These are phyloP conservation scores for Cicer pinnatifidum DNA, from an alignment of 306 rosid genomes.

Conservation along the genomic window DNA sequence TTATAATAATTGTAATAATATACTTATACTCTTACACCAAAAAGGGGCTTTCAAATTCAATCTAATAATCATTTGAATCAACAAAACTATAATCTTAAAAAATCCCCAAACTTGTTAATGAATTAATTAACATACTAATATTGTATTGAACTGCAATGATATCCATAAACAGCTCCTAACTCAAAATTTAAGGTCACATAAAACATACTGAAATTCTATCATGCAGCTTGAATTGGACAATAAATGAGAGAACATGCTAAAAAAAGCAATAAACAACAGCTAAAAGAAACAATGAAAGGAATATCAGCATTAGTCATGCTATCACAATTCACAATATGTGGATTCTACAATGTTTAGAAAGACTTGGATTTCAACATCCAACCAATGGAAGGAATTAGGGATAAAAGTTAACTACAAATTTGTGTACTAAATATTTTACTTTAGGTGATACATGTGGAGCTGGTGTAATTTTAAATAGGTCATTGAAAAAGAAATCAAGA, in stretches of 20 bases:
- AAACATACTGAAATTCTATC: too few species aligned
- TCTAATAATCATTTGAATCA: not conserved
- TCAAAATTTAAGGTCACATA: too few species aligned
- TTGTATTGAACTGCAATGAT: too few species aligned
- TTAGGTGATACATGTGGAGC: not conserved
- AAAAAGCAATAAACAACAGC: conserved; percentile 3
- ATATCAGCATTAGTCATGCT: too few species aligned
- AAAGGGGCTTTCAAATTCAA: too few species aligned
- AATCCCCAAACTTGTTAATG: conserved; percentile 9
- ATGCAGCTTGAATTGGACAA: not conserved
- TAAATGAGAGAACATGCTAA: conserved; percentile 1
- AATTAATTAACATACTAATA: not conserved
- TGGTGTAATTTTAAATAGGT: conserved; percentile 16
- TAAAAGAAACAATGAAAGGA: not conserved
- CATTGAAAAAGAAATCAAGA: conserved; percentile 38
- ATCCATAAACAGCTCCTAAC: too few species aligned
- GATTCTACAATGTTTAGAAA: too few species aligned
- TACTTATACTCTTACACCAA: not conserved
- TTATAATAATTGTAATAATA: too few species aligned
- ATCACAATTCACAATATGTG: too few species aligned
- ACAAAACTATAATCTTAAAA: not conserved
- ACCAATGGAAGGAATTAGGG: conserved; percentile 10
- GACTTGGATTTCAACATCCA: conserved; percentile 28
- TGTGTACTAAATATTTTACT: conserved; percentile 20
- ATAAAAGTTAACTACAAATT: not conserved